Evolutionary conservation across 192 early-diverging fungal species (phyloP), one percentile per base, ranked within the genome.

Genomic region (Coemansia sp.): DNA sequence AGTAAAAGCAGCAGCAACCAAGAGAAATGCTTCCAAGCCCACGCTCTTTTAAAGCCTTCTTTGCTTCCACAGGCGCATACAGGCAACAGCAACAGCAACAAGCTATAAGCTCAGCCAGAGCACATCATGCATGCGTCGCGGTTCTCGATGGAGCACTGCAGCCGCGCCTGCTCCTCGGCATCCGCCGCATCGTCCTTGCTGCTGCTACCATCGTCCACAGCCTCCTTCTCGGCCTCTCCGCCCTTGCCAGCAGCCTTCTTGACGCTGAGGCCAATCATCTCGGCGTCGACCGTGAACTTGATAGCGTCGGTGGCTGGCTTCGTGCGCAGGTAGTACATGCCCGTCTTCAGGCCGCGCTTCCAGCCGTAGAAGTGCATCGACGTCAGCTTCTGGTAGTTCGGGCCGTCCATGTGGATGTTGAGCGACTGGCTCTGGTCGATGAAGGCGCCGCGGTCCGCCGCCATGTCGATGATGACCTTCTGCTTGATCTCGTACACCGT

Each of bases 281-380:
- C 85, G 83, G 90, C 63, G 92, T 99, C 95, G 0, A 99, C 93
- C 6, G 97, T 99, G 73, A 98, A 98, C 88, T 99, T 94, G 85
- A 99, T 97, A 11, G 97, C 95, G 72, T 97, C 95, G 13, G 87
- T 94, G 13, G 97, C 95, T n/a, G 97, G 95, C 41, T 94, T 87
- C 9, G 95, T 94, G 47, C 97, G 92, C 60, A 99, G 83, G 78
- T 99, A 99, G 82, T 99, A 99, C 97, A 97, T 97, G 52, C 97
- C 97, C 9, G 97, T 99, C 91, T 99, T 99, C 18, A 99, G 86
- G 4, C 97, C 97, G 83, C 92, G 90, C 85, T 93, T 93, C 95
- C 97, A 98, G 13, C 93, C 97, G 77, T 98, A 96, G 71, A 99
- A 98, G 81, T 98, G 95, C 97, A 99, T 99, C 42, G 86, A 88